Evolutionary conservation across 257 asterid species (phyloP).

Genomic region (Gentiana straminea): DNA sequence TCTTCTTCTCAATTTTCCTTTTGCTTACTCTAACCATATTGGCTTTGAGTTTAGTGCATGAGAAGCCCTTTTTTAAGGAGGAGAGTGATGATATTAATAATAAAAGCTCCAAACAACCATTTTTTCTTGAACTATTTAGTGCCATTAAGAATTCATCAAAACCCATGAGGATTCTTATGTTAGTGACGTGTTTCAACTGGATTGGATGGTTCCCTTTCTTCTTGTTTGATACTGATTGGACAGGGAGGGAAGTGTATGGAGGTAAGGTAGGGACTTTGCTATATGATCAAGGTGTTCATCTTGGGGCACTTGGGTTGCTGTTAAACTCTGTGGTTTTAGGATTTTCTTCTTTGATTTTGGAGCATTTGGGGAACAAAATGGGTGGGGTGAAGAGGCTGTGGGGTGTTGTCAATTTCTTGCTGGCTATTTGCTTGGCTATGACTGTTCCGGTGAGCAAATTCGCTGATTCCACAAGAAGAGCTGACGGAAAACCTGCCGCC

Average conservation of each 20-base stretch:
- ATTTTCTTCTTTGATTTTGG: slow-evolving; percentile 22
- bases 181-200: slow-evolving; percentile 22
- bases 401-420: slow-evolving; percentile 20
- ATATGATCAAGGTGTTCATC: slow-evolving; percentile 29
- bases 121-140: slow-evolving; percentile 11
- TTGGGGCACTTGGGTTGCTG: slow-evolving; percentile 30
- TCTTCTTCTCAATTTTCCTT: slow-evolving; percentile 56
- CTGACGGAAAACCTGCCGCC: too few species aligned
- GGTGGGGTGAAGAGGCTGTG: slow-evolving; percentile 24
- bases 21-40: slow-evolving; percentile 28
- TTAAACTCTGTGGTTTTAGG: slow-evolving; percentile 19
- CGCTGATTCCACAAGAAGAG: too few species aligned
- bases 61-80: not conserved
- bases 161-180: slow-evolving; percentile 22
- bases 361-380: slow-evolving; percentile 3
- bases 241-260: slow-evolving; percentile 42
- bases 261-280: slow-evolving; percentile 9
- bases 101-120: not conserved
- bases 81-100: not conserved
- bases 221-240: slow-evolving; percentile 29
- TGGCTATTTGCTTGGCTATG: slow-evolving; percentile 8
- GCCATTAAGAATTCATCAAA: slow-evolving; percentile 15
- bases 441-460: too few species aligned
- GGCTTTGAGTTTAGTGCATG: slow-evolving; percentile 24
- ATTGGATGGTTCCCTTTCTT: slow-evolving; percentile 28